Conservation (phyloP, 352 stramenopile species). For the Phytopythium boreale region DNA sequence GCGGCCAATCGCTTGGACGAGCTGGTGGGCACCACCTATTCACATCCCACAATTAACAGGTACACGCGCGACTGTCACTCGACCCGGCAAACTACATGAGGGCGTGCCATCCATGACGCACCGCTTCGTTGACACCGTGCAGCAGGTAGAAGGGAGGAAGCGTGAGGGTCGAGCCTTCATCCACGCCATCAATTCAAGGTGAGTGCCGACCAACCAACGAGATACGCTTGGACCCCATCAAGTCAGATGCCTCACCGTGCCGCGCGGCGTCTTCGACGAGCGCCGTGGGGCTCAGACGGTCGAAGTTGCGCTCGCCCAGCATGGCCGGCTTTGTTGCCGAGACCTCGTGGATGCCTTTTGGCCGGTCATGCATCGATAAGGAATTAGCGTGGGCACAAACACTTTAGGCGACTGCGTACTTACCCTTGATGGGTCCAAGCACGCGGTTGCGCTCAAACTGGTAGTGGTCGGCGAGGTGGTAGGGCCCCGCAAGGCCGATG, state of each 20-base stretch:
- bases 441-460: constrained; percentile 55
- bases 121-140: constrained; percentile 44
- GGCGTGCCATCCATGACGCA: neutral
- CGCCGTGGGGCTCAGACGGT: constrained; percentile 41
- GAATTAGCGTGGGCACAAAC: neutral
- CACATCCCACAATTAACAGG: neutral
- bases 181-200: neutral
- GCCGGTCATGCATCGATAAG: neutral
- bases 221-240: too few relatives aligned
- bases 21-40: constrained; percentile 23
- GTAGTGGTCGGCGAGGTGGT: constrained; percentile 78
- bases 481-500: constrained; percentile 58
- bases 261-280: constrained; percentile 26
- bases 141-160: constrained; percentile 55
- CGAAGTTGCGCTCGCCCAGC: constrained; percentile 57
- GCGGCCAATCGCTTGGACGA: constrained; percentile 53
- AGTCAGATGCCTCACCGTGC: constrained; percentile 10
- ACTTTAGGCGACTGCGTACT: neutral
- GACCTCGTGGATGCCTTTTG: constrained; percentile 61
- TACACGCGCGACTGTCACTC: neutral
- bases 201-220: neutral
- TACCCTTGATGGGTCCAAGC: constrained; percentile 43
- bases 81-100: neutral
- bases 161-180: neutral
- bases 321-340: constrained; percentile 74